Base-by-base conservation (phyloP, 2,329 filamentous ascomycete species). In the Fusarium haematococcum region DNA sequence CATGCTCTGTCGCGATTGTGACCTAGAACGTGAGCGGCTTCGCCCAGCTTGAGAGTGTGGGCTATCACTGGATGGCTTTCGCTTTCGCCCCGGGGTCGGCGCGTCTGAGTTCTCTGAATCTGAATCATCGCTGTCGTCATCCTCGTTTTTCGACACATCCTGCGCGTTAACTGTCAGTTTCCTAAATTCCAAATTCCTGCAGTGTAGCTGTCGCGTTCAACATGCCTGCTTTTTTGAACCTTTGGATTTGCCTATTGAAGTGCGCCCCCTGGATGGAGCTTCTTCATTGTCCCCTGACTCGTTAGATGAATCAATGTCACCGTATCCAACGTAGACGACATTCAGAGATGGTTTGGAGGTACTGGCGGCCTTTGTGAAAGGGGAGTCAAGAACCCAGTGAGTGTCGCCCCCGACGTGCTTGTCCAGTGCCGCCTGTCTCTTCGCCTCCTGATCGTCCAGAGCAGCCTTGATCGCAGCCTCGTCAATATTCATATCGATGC, bases 321-420 rank as follows among this genome's bases (percentile, higher is more conserved):
- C 86, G 69, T 87, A 89, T 25, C 86, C 85, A 70, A 89, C 84
- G 67, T 91, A 91, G 57, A 94, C 88, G 39, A 95, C 87, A 63
- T 87, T 86, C 63, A 90, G 80, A 30, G 84, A 84, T 45, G 83
- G 78, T 67, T 85, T 81, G 50, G 82, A 70, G 64, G 75, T 75
- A 74, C 77, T 78, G 23, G 72, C 67, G 27, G 81, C 77, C 63
- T 75, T 75, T 13, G 73, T 50, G 18, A 77, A 73, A 18, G 77
- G 75, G 62, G 90, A 87, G 70, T 90, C 91, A 65, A 95, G 84
- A 20, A 94, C 92, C 94, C 94, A 96, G 80, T 92, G 91, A 20
- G 92, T 92, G 81, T 95, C 94, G 62, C 91, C 91, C 50, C 88
- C 87, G 57, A 90, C 90, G 70, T 91, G 90, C 76, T 88, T 88